Evolutionary conservation across 257 asterid genomes (phyloP).

Genomic region (Rehmannia glutinosa): DNA sequence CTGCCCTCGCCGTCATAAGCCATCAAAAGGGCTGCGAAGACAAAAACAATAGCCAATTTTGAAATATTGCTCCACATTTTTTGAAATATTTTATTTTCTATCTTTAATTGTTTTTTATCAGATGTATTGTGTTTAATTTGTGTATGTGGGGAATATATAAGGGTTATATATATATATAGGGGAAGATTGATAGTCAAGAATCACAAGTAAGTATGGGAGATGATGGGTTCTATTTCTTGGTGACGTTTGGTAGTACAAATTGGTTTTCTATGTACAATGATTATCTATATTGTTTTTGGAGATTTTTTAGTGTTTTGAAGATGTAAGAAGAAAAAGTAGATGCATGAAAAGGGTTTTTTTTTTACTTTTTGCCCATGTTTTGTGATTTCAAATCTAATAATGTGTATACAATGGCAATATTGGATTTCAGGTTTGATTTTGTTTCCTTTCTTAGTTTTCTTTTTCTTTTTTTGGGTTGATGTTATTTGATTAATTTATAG

Average conservation of each 20-base stretch:
- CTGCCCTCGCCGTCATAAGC: slow-evolving; percentile 14
- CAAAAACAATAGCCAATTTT: not conserved
- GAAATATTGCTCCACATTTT: slow-evolving; percentile 29
- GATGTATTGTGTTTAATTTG: not conserved
- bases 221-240: slow-evolving; percentile 27
- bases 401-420: too few relatives aligned
- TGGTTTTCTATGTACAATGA: not conserved
- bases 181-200: not conserved
- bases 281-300: too few relatives aligned
- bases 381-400: too few relatives aligned
- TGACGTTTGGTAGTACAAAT: not conserved
- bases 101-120: not conserved
- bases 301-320: too few relatives aligned
- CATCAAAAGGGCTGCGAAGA: slow-evolving; percentile 17
- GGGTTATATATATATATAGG: slow-evolving; percentile 4
- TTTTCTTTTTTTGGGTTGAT: too few relatives aligned
- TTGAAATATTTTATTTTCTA: not conserved
- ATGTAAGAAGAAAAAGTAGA: too few relatives aligned
- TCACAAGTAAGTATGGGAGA: slow-evolving; percentile 13
- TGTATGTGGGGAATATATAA: not conserved
- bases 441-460: too few relatives aligned
- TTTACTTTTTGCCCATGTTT: too few relatives aligned
- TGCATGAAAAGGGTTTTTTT: too few relatives aligned
- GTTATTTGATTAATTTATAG: too few relatives aligned
- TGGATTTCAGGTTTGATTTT: too few relatives aligned